Evolutionary conservation across 176 grass and related monocot species (phyloP).

Genomic region (Typha latifolia): DNA sequence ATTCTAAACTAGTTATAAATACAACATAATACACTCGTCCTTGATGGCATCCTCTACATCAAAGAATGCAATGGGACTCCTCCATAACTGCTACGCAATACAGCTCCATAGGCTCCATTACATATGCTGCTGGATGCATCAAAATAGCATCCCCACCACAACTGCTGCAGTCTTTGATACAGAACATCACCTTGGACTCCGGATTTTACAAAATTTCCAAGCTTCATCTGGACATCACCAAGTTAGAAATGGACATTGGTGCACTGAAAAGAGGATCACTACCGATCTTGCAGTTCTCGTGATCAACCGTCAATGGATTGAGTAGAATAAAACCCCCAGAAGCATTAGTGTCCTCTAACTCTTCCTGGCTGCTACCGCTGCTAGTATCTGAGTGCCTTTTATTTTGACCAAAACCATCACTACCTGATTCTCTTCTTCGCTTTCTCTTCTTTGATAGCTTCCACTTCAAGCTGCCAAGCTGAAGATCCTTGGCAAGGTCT

Average conservation of each 20-base stretch:
- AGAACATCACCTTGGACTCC: not conserved
- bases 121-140: conserved; percentile 48
- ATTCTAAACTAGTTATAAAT: conserved; percentile 1
- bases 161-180: conserved; percentile 8
- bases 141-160: conserved; percentile 56
- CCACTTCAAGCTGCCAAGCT: conserved; percentile 61
- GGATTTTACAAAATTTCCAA: conserved; percentile 3
- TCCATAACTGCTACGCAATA: not conserved
- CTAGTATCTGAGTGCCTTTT: conserved; percentile 47
- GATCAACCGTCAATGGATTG: conserved; percentile 30
- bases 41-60: too few relatives aligned
- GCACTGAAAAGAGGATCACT: conserved; percentile 40
- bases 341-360: conserved; percentile 21
- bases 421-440: conserved; percentile 29
- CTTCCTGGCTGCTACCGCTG: conserved; percentile 42
- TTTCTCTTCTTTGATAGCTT: conserved; percentile 42
- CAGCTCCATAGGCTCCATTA: not conserved
- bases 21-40: not conserved
- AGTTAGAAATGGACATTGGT: conserved; percentile 33
- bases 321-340: conserved; percentile 38
- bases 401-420: conserved; percentile 7
- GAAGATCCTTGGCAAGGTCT: conserved; percentile 48
- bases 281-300: conserved; percentile 60
- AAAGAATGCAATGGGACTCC: not conserved
- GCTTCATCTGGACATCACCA: conserved; percentile 69